Conservation (phyloP, 192 early-diverging fungal genomes). For the Paraglomus brasilianum region DNA sequence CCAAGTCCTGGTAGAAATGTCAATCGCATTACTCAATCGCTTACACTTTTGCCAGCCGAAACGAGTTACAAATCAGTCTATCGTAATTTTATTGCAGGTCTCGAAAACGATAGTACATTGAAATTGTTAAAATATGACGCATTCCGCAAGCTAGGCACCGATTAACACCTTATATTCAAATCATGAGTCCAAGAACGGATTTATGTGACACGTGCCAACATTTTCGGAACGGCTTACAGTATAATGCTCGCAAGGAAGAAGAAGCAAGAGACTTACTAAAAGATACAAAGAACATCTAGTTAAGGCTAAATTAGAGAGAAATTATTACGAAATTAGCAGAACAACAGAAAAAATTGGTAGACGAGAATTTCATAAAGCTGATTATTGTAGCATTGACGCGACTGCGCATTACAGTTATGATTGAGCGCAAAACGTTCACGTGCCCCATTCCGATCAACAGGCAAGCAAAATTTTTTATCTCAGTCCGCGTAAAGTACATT, state of each 20-base stretch:
- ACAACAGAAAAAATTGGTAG: constrained; percentile 13
- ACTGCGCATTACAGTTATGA: constrained; percentile 12
- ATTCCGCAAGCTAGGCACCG: constrained; percentile 11
- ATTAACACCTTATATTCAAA: constrained; percentile 17
- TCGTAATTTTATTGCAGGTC: constrained; percentile 3
- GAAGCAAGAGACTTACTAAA: constrained; percentile 24
- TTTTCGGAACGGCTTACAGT: constrained; percentile 28
- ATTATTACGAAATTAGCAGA: constrained; percentile 18
- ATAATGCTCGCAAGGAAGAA: constrained; percentile 26
- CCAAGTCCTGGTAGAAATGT: constrained; percentile 10
- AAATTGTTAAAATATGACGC: neutral
- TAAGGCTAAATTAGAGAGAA: constrained; percentile 14
- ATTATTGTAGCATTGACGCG: constrained; percentile 20
- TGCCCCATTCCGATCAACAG: constrained; percentile 11
- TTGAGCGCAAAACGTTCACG: constrained; percentile 15
- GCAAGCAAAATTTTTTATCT: constrained; percentile 1
- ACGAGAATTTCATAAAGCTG: constrained; percentile 26
- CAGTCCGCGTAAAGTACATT: constrained; percentile 9
- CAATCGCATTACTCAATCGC: neutral
- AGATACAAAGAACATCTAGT: constrained; percentile 4
- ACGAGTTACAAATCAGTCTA: constrained; percentile 6
- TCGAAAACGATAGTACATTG: neutral
- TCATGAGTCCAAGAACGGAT: constrained; percentile 18
- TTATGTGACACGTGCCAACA: constrained; percentile 29
- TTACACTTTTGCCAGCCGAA: constrained; percentile 6